Conservation (phyloP, 805 yeast genomes). For the Saturnispora sanitii region DNA sequence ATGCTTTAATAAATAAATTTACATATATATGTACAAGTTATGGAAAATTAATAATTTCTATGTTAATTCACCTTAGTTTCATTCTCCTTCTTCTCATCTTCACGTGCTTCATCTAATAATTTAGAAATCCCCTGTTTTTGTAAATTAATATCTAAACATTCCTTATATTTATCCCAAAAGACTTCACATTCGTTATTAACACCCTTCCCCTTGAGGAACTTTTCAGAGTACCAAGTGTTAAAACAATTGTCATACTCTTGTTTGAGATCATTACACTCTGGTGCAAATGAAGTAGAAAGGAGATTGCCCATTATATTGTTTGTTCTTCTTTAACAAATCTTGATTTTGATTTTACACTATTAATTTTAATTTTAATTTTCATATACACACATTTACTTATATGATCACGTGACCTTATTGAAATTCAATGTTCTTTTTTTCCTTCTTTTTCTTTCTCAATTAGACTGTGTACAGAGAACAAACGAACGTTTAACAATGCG, state of each 20-base stretch:
- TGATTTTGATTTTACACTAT: too few relatives aligned
- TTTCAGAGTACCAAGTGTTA: slow-evolving; percentile 90
- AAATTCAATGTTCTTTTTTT: too few relatives aligned
- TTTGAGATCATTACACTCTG: slow-evolving; percentile 87
- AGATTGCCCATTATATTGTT: slow-evolving; percentile 54
- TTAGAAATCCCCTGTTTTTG: slow-evolving; percentile 69
- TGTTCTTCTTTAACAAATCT: too few relatives aligned
- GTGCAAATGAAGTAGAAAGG: slow-evolving; percentile 88
- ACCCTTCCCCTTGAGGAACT: slow-evolving; percentile 54
- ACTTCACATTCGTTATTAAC: slow-evolving; percentile 82
- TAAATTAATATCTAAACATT: slow-evolving; percentile 69
- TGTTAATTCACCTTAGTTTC: slow-evolving; percentile 38
- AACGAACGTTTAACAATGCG: too few relatives aligned
- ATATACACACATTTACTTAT: too few relatives aligned
- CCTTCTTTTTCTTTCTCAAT: too few relatives aligned
- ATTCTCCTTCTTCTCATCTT: slow-evolving; percentile 78
- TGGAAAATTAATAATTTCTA: neutral
- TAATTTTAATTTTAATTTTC: too few relatives aligned
- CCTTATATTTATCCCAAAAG: slow-evolving; percentile 78
- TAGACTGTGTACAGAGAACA: too few relatives aligned
- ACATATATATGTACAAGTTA: slow-evolving; percentile 3
- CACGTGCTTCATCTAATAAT: slow-evolving; percentile 78
- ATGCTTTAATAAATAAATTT: slow-evolving; percentile 12
- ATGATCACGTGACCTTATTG: too few relatives aligned
- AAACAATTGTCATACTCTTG: slow-evolving; percentile 86